Conservation (phyloP, 306 rosid genomes). For the Herpetospermum pedunculosum region DNA sequence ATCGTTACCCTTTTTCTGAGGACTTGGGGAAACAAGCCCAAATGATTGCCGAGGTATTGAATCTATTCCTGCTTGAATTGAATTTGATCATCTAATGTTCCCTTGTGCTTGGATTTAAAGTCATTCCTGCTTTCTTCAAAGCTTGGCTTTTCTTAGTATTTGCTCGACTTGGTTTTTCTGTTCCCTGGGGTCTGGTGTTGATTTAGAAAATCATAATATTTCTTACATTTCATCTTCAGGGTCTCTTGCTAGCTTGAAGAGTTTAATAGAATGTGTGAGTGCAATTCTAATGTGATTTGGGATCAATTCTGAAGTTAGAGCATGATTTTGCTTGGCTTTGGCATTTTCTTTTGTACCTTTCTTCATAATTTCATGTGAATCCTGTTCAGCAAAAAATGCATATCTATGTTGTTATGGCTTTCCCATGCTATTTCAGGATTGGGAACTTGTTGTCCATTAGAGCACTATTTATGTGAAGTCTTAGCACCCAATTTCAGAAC, state of each 20-base stretch:
- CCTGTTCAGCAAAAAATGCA: neutral
- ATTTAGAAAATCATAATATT: neutral
- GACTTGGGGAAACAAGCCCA: conserved; percentile 36
- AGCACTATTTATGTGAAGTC: neutral
- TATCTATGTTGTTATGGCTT: neutral
- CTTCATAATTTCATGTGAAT: neutral
- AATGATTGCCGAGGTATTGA: conserved; percentile 28
- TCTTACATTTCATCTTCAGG: neutral
- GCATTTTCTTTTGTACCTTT: neutral
- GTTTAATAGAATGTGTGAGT: neutral
- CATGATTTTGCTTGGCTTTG: neutral
- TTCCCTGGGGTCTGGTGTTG: neutral
- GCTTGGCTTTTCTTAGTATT: neutral
- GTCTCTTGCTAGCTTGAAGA: neutral
- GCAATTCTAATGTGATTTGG: neutral
- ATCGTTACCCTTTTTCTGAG: conserved; percentile 87
- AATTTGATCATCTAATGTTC: neutral
- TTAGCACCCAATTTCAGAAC: neutral
- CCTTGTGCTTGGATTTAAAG: neutral
- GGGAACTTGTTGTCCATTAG: neutral
- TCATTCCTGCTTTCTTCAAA: neutral
- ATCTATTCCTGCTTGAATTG: conserved; percentile 14
- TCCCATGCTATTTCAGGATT: neutral
- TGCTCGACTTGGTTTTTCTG: neutral
- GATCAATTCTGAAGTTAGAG: neutral